Evolutionary conservation across 1,139 yeast genomes (phyloP), one percentile per base, ranked within the genome.

Genomic region (Lodderomyces margitis): DNA sequence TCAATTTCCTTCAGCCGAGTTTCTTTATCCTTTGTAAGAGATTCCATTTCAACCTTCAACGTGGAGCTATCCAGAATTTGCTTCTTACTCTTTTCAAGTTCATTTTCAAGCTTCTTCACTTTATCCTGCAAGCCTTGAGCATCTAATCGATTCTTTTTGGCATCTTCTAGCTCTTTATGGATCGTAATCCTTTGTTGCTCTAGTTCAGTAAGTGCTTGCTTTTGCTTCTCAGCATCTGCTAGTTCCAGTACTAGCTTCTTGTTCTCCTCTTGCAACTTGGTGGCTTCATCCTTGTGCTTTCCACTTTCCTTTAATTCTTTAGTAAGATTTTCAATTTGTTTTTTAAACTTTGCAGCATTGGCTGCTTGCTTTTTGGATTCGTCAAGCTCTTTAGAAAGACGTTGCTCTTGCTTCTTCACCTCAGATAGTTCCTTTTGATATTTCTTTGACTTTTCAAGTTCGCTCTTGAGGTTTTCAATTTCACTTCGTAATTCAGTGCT

Each of bases 171-270:
- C n/a, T 32, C 35, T 7, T 10, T 32, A 11, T 32, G 15, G 16
- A 32, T 5, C 14, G 5, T 6, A 20, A 19, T 14, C 20, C 7
- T 32, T 32, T 20, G 24, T 5, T 5, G 19, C 24, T 32, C 24
- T 8, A 32, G 24, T 5, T 17, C 35, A 12, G 14, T 5, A 16
- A 21, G 4, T 9, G 38, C 27, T 3, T 33, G 42, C 7, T 48
- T 27, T 33, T 55, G 49, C 57, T 7, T 44, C 11, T 41, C 63
- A 59, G 5, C 34, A 36, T 8, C 16, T 15, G 4, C 36, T 23
- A 27, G 35, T 32, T 21, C 37, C 30, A 6, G 20, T 21, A 19
- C 17, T 34, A 4, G 42, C 28, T 34, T 37, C 9, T 31, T 16
- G 1, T 23, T 33, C 10, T 36, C 32, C 32, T 28, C 34, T 38